Base-by-base conservation (phyloP, 2,329 filamentous ascomycete genomes). In the Penicillium sp. region DNA sequence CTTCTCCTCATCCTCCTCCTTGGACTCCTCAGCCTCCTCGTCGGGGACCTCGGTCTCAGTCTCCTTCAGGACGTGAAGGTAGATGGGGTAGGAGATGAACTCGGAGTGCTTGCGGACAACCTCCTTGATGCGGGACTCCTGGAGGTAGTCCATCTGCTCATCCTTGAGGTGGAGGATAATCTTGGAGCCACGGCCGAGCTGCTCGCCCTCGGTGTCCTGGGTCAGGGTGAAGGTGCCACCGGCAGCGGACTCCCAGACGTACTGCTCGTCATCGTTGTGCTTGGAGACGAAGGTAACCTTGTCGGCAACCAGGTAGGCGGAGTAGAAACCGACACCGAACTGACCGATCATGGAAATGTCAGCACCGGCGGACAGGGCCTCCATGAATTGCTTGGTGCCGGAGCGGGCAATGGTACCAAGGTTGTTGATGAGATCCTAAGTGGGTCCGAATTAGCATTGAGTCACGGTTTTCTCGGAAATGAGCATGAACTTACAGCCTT, bases 71-170 rank as follows among this genome's bases (percentile, higher is more conserved):
- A 99, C 92, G 82, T 99, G 94, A 65, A 99, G 92, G 85, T 96
- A 99, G 88, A 99, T 99, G 73, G 94, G 94, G 85, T 99, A 99
- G 46, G 94, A 97, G 83, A 99, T 99, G 85, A 99, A 99, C 83
- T 99, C 94, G 74, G 94, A 97, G 89, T 99, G 94, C 90, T 99
- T 99, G 91, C 97, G 97, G 84, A 99, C 92, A 64, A 99, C 92
- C 84, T 99, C 94, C 89, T 99, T 99, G 84, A 99, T 88, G 85
- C 92, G 94, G 83, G 84, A 84, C 88, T 99, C 94, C 79, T 97
- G 95, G 65, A 97, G 83, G 86, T 96, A 99, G 77, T 97, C 94
- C 63, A 82, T 83, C 84, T 99, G 94, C 86, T 99, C 94, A 68
- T 99, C 94, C 89, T 99, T 99, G 72, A 99, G 84, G 84, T 97